Conservation (phyloP, 2,329 filamentous ascomycete species). For the Zymoseptoria tritici region DNA sequence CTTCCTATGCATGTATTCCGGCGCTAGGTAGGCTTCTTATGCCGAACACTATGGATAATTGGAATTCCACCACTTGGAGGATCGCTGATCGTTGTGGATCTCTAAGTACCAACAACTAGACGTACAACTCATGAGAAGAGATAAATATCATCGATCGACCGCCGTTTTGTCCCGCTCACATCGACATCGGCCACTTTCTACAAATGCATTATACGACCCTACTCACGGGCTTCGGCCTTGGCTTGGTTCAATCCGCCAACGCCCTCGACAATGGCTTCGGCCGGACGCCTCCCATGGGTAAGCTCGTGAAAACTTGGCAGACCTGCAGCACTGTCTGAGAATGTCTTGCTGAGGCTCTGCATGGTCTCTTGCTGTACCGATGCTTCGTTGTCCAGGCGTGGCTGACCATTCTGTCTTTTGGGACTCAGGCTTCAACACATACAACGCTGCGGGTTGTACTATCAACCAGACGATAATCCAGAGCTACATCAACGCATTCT, state of each 20-base stretch:
- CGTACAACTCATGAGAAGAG: neutral
- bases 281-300: slow-evolving; percentile 15
- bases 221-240: neutral
- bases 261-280: slow-evolving; percentile 24
- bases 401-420: too few relatives aligned
- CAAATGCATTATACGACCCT: neutral
- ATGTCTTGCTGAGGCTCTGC: neutral
- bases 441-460: slow-evolving; percentile 20
- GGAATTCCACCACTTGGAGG: neutral
- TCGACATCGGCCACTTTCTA: neutral
- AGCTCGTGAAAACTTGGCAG: neutral
- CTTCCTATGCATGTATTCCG: neutral
- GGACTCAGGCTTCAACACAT: slow-evolving; percentile 18
- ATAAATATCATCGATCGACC: neutral
- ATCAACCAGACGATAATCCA: slow-evolving; percentile 17
- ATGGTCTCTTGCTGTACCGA: slow-evolving; percentile 1
- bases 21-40: neutral
- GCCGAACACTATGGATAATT: neutral
- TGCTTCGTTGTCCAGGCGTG: slow-evolving; percentile 8
- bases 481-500: slow-evolving; percentile 16
- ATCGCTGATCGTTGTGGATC: neutral
- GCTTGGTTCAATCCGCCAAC: neutral
- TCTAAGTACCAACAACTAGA: neutral
- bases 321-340: neutral
- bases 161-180: neutral